Evolutionary conservation across 2,329 filamentous ascomycete species (phyloP).

Genomic region (Curvularia hawaiiensis): DNA sequence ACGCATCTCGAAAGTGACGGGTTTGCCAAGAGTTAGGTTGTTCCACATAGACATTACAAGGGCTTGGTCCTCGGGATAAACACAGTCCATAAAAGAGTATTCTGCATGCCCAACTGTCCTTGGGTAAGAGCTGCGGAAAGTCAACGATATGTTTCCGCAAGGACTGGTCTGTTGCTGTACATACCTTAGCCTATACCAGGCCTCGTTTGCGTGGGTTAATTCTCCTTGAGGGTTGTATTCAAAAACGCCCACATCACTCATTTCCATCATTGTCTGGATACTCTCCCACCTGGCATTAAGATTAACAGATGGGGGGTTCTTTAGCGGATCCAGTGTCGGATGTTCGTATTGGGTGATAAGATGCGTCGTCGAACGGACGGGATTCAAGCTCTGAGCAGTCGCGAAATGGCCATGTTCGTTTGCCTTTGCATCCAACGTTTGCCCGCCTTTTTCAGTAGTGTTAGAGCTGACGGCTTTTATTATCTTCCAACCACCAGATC

Average conservation of each 20-base stretch:
- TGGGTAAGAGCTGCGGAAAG: slow-evolving; percentile 26
- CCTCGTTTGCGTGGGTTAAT: slow-evolving; percentile 38
- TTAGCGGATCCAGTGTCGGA: slow-evolving; percentile 4
- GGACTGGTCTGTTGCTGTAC: neutral
- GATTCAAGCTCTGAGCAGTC: slow-evolving; percentile 3
- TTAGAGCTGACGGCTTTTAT: slow-evolving; percentile 15
- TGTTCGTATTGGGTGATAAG: slow-evolving; percentile 10
- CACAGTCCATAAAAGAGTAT: slow-evolving; percentile 40
- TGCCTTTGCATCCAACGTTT: slow-evolving; percentile 4
- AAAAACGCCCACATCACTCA: slow-evolving; percentile 44
- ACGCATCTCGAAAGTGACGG: slow-evolving; percentile 43
- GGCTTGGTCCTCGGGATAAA: slow-evolving; percentile 33
- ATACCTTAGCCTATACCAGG: slow-evolving; percentile 36
- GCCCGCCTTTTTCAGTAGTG: neutral
- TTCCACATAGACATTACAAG: slow-evolving; percentile 41
- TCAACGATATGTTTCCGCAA: slow-evolving; percentile 1
- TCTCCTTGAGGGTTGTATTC: slow-evolving; percentile 35
- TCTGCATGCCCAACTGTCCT: slow-evolving; percentile 25
- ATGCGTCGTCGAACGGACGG: slow-evolving; percentile 17
- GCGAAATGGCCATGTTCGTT: neutral
- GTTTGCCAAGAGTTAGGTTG: slow-evolving; percentile 28
- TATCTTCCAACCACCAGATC: slow-evolving; percentile 23
- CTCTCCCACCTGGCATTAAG: slow-evolving; percentile 33
- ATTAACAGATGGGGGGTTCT: slow-evolving; percentile 18
- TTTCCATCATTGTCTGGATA: slow-evolving; percentile 42